Percentiles rank a stretch among this genome's conserved stretches.
Evolutionary conservation across 495 filamentous ascomycete species (phyloP).

Genomic region (Daldinia childiae): DNA sequence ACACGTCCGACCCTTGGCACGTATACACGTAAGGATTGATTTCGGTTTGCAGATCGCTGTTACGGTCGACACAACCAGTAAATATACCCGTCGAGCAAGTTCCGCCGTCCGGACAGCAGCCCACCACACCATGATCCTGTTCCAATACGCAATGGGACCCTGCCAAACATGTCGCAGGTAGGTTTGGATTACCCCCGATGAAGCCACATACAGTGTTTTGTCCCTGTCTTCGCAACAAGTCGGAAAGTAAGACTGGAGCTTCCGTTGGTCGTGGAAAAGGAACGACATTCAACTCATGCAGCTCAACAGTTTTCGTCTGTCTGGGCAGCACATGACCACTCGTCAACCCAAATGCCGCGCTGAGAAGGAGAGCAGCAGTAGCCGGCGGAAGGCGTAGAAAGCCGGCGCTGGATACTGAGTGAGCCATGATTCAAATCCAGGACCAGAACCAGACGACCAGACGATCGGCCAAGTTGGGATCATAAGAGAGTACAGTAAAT

Average conservation of each 20-base stretch:
- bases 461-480: conserved; percentile 23
- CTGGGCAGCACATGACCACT: conserved; percentile 49
- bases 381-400: conserved; percentile 55
- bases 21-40: conserved; percentile 61
- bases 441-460: conserved; percentile 21
- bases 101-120: conserved; percentile 59
- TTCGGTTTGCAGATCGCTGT: conserved; percentile 57
- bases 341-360: conserved; percentile 47
- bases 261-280: conserved; percentile 56
- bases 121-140: conserved; percentile 53
- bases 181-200: conserved; percentile 52
- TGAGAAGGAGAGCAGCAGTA: conserved; percentile 54
- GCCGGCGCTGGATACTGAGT: conserved; percentile 42
- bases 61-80: conserved; percentile 59
- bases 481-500: conserved; percentile 4
- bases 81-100: conserved; percentile 58
- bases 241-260: conserved; percentile 48
- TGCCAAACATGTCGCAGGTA: conserved; percentile 59
- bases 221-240: conserved; percentile 50
- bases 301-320: conserved; percentile 52
- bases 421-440: conserved; percentile 44
- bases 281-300: conserved; percentile 54
- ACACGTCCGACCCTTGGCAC: conserved; percentile 53
- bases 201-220: conserved; percentile 60
- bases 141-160: conserved; percentile 62